Evolutionary conservation across 495 filamentous ascomycete species (phyloP).

Genomic region (Penicillium taxi): DNA sequence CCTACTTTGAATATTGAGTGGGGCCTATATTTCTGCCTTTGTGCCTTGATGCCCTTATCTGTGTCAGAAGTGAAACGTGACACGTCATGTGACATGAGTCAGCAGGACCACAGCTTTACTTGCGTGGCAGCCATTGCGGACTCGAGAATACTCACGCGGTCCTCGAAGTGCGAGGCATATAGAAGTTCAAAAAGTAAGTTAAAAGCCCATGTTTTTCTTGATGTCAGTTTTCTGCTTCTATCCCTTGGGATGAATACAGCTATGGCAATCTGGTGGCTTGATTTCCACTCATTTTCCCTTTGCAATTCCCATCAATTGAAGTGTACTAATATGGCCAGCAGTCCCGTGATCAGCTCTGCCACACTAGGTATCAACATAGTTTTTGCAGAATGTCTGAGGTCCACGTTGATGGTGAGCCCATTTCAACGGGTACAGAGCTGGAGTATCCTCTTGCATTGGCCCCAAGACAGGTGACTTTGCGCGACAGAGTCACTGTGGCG

Average conservation of each 20-base stretch:
- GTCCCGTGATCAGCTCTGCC: constrained; percentile 32
- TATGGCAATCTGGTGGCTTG: too few species aligned
- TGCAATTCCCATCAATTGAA: too few species aligned
- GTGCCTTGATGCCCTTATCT: too few species aligned
- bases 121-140: constrained; percentile 38
- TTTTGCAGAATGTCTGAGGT: constrained; percentile 68
- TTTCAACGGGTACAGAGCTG: constrained; percentile 38
- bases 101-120: constrained; percentile 16
- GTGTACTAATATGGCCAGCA: constrained; percentile 32
- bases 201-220: neutral
- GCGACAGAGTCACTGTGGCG: constrained; percentile 83
- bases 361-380: constrained; percentile 14
- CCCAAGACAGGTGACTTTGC: constrained; percentile 78
- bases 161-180: constrained; percentile 38
- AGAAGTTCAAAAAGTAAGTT: constrained; percentile 28
- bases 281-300: too few species aligned
- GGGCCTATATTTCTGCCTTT: too few species aligned
- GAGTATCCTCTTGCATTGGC: constrained; percentile 61
- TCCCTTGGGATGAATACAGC: neutral
- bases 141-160: constrained; percentile 46
- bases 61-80: too few species aligned
- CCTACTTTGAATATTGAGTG: too few species aligned
- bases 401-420: constrained; percentile 64
- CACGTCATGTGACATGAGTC: too few species aligned
- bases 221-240: neutral